Evolutionary conservation across 2,329 filamentous ascomycete species (phyloP).

Genomic region (Neofusicoccum cordaticola): DNA sequence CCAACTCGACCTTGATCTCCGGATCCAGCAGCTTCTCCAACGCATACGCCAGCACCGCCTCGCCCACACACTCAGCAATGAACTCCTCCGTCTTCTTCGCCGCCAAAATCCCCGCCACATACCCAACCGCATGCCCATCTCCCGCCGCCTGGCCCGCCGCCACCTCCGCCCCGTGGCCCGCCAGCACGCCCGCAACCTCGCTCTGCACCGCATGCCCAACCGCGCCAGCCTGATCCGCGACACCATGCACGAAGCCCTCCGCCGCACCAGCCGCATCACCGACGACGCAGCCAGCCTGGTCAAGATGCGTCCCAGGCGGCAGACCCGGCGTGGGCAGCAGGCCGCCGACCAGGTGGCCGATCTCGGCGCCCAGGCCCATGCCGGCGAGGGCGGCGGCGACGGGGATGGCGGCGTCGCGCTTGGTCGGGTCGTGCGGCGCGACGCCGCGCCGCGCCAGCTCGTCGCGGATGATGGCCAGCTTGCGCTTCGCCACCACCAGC

Average conservation of each 20-base stretch:
- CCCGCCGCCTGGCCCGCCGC: neutral
- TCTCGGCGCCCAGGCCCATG: neutral
- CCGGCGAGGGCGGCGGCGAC: neutral
- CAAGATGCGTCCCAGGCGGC: neutral
- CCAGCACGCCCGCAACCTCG: neutral
- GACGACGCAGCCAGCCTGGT: neutral
- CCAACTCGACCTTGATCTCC: slow-evolving; percentile 1
- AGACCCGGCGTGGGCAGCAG: neutral
- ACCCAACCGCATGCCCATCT: neutral
- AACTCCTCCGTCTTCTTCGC: slow-evolving; percentile 14
- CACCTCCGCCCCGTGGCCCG: neutral
- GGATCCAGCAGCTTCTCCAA: slow-evolving; percentile 12
- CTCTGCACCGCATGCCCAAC: neutral
- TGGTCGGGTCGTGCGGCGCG: neutral
- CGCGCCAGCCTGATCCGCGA: neutral
- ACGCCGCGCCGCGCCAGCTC: neutral
- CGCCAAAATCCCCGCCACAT: slow-evolving; percentile 9
- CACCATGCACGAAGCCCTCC: neutral
- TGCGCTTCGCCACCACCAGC: neutral
- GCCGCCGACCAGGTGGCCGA: neutral
- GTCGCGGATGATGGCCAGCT: slow-evolving; percentile 2
- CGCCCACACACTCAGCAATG: neutral
- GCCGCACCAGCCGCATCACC: neutral
- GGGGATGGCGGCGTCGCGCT: slow-evolving; percentile 4
- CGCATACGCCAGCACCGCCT: slow-evolving; percentile 8